Conservation (phyloP, 768 basidiomycete genomes). For the Boletus reticulatus region DNA sequence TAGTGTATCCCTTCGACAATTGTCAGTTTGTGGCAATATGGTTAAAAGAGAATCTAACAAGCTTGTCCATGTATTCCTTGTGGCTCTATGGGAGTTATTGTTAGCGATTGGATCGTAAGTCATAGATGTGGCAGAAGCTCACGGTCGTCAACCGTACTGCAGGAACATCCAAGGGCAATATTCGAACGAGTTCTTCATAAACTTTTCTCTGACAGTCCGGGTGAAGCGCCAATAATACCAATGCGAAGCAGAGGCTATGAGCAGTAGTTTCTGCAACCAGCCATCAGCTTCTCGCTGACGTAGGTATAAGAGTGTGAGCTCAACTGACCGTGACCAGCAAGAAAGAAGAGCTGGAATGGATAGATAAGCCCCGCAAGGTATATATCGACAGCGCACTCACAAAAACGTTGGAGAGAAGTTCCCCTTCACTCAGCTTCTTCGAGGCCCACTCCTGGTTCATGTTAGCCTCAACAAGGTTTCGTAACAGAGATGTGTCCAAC, state of each 20-base stretch:
- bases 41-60: slow-evolving; percentile 27
- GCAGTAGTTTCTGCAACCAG: slow-evolving; percentile 43
- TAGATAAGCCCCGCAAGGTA: background rate
- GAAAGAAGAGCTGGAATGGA: slow-evolving; percentile 38
- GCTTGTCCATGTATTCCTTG: slow-evolving; percentile 36
- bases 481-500: slow-evolving; percentile 38
- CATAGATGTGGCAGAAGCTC: background rate
- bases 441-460: slow-evolving; percentile 34
- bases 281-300: background rate
- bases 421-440: slow-evolving; percentile 40
- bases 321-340: slow-evolving; percentile 47
- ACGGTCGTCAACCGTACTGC: slow-evolving; percentile 28
- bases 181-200: slow-evolving; percentile 35
- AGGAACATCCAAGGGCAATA: slow-evolving; percentile 41
- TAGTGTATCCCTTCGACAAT: slow-evolving; percentile 39
- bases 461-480: slow-evolving; percentile 48
- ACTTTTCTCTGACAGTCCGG: slow-evolving; percentile 49
- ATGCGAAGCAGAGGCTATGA: slow-evolving; percentile 42
- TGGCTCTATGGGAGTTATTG: slow-evolving; percentile 31
- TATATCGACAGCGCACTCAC: slow-evolving; percentile 28
- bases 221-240: slow-evolving; percentile 46
- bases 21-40: background rate
- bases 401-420: slow-evolving; percentile 48
- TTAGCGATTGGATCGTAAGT: background rate
- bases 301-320: too few relatives aligned